These are phyloP conservation scores for Eutrema salsugineum DNA, from an alignment of 441 rosid species.

Conservation along the genomic window DNA sequence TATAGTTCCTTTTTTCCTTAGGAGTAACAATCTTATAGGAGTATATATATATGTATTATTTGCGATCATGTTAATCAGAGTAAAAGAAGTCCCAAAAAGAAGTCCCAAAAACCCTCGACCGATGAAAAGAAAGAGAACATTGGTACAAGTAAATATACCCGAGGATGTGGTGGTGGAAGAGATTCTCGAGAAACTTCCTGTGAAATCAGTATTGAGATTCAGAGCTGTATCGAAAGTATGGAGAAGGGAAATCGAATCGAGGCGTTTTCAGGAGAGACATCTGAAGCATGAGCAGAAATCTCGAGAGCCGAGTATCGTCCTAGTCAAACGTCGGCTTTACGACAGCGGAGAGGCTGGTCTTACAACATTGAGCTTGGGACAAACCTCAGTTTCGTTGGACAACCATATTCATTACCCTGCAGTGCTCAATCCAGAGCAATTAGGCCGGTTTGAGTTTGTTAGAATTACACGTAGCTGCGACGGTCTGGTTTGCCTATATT, in stretches of 20 bases:
- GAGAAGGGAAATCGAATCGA: not conserved
- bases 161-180: not conserved
- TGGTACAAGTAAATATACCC: not conserved
- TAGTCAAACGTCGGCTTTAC: not conserved
- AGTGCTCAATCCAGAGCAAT: no score
- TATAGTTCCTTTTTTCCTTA: no score
- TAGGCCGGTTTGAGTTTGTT: not conserved
- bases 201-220: not conserved
- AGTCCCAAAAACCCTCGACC: no score
- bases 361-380: not conserved
- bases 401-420: not conserved
- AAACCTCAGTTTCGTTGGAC: not conserved
- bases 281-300: not conserved
- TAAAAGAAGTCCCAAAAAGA: no score
- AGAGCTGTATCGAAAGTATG: not conserved
- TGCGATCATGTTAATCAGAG: no score
- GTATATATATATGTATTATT: no score
- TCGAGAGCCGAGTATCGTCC: not conserved
- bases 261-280: not conserved
- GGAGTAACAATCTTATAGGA: no score
- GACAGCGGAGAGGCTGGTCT: not conserved
- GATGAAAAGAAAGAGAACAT: no score
- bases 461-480: not conserved
- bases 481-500: not conserved
- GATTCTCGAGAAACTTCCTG: constrained; percentile 2